Evolutionary conservation across 108 stramenopile genomes (phyloP), one percentile per base, ranked within the genome.

Genomic region (Cyclostephanos invisitatus): DNA sequence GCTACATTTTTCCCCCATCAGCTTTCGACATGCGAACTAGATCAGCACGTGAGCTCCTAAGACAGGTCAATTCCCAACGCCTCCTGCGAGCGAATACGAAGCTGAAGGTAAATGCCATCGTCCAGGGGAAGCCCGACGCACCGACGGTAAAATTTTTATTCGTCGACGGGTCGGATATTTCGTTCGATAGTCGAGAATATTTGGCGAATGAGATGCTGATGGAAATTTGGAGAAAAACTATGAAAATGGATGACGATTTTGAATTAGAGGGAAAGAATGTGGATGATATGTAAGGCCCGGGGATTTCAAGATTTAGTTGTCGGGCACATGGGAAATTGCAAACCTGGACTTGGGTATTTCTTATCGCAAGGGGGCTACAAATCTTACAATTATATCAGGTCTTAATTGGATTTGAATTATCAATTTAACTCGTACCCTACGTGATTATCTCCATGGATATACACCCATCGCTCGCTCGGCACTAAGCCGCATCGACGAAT

Each of bases 41-140:
- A 49, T 89, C 91, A 8, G 87, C 88, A n/a, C 68, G 87, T 46
- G 91, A 92, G 76, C 56, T 92, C 21, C 81, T 87, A 61, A 83
- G 91, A 14, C 91, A 92, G 73, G 72, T 92, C 59, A 80, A 84
- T 35, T 82, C 87, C 15, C 62, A 73, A 18, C 60, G 91, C 49
- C 89, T 75, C 61, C 29, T 55, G 17, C 60, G 73, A 11, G 73
- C 84, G 56, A 92, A 92, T 56, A 86, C 91, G 3, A 92, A 89
- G 40, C 64, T 92, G 25, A 80, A 84, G 44, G 72, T 92, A 18
- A 85, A 77, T 64, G 59, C 83, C 20, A 74, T 73, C 22, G 76
- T 92, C 3, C 58, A 77, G 17, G 76, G 77, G 21, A 80, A 77
- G 7, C 74, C 87, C 8, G 72, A 76, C 58, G 64, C 88, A 11